Conservation (phyloP, 2,329 filamentous ascomycete species). For the Calonectria hongkongensis region DNA sequence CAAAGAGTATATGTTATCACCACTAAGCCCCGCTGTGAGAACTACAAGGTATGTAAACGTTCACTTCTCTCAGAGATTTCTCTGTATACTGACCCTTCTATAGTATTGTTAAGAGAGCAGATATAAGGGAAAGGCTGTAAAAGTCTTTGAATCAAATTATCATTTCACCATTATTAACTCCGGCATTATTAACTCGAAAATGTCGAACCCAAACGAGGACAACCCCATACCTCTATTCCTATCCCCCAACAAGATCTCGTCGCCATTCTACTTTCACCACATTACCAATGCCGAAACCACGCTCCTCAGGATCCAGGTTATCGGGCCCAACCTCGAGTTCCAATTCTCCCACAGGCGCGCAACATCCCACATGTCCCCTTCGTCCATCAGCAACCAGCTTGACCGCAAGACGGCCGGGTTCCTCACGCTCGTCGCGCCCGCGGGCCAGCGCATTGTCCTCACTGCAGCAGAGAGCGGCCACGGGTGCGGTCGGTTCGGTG, state of each 20-base stretch:
- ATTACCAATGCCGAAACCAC: slow-evolving; percentile 51
- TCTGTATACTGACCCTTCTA: neutral
- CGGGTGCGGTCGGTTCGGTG: slow-evolving; percentile 54
- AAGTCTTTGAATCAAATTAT: neutral
- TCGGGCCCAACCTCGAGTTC: slow-evolving; percentile 58
- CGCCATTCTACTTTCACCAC: slow-evolving; percentile 59
- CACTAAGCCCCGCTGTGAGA: neutral
- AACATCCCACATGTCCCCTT: neutral
- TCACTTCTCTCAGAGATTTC: neutral
- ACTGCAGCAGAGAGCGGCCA: slow-evolving; percentile 60
- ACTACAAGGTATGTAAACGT: neutral
- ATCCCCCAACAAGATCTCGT: slow-evolving; percentile 41
- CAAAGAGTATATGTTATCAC: slow-evolving; percentile 11
- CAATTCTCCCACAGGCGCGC: slow-evolving; percentile 56
- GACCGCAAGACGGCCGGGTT: slow-evolving; percentile 59
- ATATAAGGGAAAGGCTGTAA: neutral
- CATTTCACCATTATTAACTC: neutral
- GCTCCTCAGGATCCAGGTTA: slow-evolving; percentile 55
- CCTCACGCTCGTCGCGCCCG: slow-evolving; percentile 49
- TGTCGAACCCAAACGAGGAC: slow-evolving; percentile 37
- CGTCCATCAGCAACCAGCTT: slow-evolving; percentile 42
- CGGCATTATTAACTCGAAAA: slow-evolving; percentile 22
- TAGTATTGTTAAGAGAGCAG: neutral
- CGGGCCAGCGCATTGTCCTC: slow-evolving; percentile 52
- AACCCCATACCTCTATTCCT: slow-evolving; percentile 49